Conservation (phyloP, 345 rosid genomes). For the Excoecaria cochinchinensis region DNA sequence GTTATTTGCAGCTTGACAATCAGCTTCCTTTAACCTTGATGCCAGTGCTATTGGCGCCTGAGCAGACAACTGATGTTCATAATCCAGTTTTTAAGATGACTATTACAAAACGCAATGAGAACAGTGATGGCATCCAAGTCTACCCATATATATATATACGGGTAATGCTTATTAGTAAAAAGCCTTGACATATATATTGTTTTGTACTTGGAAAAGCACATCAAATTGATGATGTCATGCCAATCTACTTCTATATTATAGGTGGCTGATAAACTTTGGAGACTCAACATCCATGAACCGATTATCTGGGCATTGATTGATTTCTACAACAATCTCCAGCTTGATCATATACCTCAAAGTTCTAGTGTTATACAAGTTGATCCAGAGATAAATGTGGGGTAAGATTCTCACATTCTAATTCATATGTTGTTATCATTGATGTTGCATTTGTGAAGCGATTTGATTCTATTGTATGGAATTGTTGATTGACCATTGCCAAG, state of each 20-base stretch:
- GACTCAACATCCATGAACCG: conserved; percentile 92
- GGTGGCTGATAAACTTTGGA: conserved; percentile 87
- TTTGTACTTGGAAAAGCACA: conserved; percentile 12
- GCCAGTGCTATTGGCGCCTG: conserved; percentile 94
- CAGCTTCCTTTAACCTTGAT: conserved; percentile 89
- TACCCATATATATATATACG: conserved; percentile 84
- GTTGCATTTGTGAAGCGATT: neutral
- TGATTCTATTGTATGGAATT: neutral
- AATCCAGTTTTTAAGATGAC: conserved; percentile 97
- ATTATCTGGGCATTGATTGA: conserved; percentile 89
- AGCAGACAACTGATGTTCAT: conserved; percentile 58
- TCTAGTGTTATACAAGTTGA: conserved; percentile 76
- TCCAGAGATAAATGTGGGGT: conserved; percentile 93
- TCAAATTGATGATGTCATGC: conserved; percentile 15
- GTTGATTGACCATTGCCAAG: neutral
- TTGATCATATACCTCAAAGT: conserved; percentile 71
- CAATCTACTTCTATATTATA: conserved; percentile 28
- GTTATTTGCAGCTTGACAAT: conserved; percentile 87
- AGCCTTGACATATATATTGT: conserved; percentile 10
- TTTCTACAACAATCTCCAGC: conserved; percentile 76
- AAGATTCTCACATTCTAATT: conserved; percentile 31
- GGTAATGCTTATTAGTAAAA: conserved; percentile 47
- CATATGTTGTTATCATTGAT: neutral
- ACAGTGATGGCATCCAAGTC: conserved; percentile 70
- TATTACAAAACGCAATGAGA: conserved; percentile 70